Percentiles rank a stretch among this genome's conserved stretches.
Evolutionary conservation across 768 basidiomycete species (phyloP).

Genomic region (Leccinum incarnatum): DNA sequence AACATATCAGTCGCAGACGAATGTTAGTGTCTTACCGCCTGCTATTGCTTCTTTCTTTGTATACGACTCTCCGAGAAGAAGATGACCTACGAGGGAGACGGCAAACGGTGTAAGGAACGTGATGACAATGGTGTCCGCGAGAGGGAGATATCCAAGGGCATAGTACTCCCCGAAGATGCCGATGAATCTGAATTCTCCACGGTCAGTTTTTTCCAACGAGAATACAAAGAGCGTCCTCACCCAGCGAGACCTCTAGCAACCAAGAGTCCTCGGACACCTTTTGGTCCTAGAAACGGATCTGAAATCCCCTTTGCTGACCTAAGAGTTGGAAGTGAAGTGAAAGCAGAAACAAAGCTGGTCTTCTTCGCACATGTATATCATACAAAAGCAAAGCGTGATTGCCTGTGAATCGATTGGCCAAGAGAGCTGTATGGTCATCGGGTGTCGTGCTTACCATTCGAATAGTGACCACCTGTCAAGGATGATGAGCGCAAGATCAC

Average conservation of each 20-base stretch:
- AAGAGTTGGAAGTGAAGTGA: neutral
- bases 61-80: constrained; percentile 62
- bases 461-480: constrained; percentile 47
- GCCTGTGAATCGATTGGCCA: constrained; percentile 29
- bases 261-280: constrained; percentile 59
- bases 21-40: constrained; percentile 35
- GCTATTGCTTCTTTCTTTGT: constrained; percentile 54
- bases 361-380: constrained; percentile 45
- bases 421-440: neutral
- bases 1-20: neutral
- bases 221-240: constrained; percentile 33
- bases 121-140: constrained; percentile 76
- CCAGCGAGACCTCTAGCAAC: constrained; percentile 62
- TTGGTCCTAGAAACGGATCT: constrained; percentile 68
- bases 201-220: neutral
- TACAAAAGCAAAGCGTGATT: constrained; percentile 51
- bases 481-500: neutral
- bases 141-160: constrained; percentile 68
- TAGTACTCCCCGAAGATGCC: constrained; percentile 70
- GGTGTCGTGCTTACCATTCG: constrained; percentile 48
- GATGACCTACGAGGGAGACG: constrained; percentile 58
- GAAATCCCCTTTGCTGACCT: constrained; percentile 42
- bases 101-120: constrained; percentile 71
- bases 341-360: neutral
- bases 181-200: constrained; percentile 51